phyloP scores from a whole-genome alignment of 2,329 filamentous ascomycete genomes.

The Sarocladium brachiariae region DNA sequence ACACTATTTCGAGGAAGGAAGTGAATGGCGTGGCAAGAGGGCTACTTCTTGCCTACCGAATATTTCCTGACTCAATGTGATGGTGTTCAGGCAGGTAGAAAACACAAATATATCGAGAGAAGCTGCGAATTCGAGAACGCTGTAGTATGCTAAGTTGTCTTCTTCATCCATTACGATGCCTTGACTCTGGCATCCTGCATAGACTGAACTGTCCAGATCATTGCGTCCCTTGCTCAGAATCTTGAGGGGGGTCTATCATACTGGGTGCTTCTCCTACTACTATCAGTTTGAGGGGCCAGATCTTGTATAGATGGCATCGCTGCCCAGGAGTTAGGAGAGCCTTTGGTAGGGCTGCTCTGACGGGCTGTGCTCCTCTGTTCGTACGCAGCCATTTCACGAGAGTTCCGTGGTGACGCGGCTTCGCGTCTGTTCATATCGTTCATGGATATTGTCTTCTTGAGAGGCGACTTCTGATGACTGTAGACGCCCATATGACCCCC shows the following conservation, averaged over 20 bases:
- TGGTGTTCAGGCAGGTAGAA: neutral
- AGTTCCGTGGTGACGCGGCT: constrained; percentile 46
- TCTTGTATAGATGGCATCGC: constrained; percentile 17
- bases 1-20: too few relatives aligned
- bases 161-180: neutral
- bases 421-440: constrained; percentile 43
- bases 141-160: neutral
- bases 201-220: neutral
- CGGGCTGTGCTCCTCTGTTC: constrained; percentile 40
- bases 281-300: constrained; percentile 21
- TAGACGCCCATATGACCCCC: constrained; percentile 78
- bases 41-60: too few relatives aligned
- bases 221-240: constrained; percentile 4
- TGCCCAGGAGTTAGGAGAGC: constrained; percentile 10
- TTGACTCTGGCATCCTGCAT: neutral
- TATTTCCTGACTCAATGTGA: too few relatives aligned
- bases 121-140: neutral
- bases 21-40: too few relatives aligned
- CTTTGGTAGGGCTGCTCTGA: constrained; percentile 35
- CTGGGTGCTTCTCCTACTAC: constrained; percentile 11
- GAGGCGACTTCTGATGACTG: constrained; percentile 71
- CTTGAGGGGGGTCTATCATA: constrained; percentile 34
- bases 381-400: constrained; percentile 53
- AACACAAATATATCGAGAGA: too few relatives aligned
- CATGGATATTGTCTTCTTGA: constrained; percentile 69